phyloP scores from a whole-genome alignment of 2,329 filamentous ascomycete species.

The Hypomyces perniciosus region DNA sequence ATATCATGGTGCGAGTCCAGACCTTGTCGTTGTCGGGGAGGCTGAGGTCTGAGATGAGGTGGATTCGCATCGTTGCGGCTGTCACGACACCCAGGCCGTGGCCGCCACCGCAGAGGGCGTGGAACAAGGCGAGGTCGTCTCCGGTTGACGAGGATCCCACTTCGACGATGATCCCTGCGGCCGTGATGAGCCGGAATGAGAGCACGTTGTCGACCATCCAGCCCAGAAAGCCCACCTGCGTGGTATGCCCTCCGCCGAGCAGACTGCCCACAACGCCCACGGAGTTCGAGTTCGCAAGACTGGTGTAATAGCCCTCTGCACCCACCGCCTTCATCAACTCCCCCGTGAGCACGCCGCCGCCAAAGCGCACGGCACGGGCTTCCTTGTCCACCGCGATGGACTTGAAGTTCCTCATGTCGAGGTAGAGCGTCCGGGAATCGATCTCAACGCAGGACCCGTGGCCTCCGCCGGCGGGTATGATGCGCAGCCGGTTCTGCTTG shows the following conservation, averaged over 20 bases:
- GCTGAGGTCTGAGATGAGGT: conserved; percentile 20
- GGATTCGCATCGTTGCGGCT: conserved; percentile 20
- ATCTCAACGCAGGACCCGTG: conserved; percentile 28
- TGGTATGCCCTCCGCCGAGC: conserved; percentile 23
- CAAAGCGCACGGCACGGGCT: conserved; percentile 20
- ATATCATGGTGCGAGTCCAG: conserved; percentile 27
- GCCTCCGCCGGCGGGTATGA: conserved; percentile 25
- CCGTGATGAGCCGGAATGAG: conserved; percentile 23
- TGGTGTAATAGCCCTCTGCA: conserved; percentile 26
- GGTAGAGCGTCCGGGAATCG: conserved; percentile 23
- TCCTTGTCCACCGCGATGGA: conserved; percentile 23
- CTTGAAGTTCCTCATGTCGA: conserved; percentile 29
- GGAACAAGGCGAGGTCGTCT: conserved; percentile 24
- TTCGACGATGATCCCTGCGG: conserved; percentile 13
- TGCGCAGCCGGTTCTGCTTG: conserved; percentile 20
- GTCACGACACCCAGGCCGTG: conserved; percentile 29
- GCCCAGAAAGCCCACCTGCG: conserved; percentile 25
- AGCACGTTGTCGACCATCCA: conserved; percentile 28
- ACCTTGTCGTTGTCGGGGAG: conserved; percentile 24
- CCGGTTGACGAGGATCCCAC: conserved; percentile 15
- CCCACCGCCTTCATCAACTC: conserved; percentile 21
- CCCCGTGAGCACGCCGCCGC: conserved; percentile 24
- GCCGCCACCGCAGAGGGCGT: conserved; percentile 28
- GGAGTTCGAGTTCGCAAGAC: conserved; percentile 21
- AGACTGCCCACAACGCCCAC: conserved; percentile 24